Evolutionary conservation across 331 rosid genomes (phyloP).

Genomic region (Malus hybrid): DNA sequence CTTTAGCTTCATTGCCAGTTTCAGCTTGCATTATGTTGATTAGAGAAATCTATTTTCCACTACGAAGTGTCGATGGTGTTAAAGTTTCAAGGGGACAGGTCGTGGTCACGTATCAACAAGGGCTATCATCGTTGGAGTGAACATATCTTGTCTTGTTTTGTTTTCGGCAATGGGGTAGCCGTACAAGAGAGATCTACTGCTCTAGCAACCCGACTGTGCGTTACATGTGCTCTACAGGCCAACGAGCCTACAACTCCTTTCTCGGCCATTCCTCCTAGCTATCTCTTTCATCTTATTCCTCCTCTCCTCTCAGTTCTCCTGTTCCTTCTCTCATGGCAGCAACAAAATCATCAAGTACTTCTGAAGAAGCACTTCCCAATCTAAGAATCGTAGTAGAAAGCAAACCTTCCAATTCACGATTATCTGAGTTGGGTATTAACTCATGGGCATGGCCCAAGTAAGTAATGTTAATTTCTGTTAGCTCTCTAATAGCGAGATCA

Average conservation of each 20-base stretch:
- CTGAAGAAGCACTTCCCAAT: background rate
- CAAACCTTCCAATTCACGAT: slow-evolving; percentile 5
- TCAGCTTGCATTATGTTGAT: no score
- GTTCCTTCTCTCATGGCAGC: slow-evolving; percentile 18
- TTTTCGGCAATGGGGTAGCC: no score
- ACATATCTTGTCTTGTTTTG: no score
- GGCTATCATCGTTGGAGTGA: no score
- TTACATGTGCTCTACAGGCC: background rate
- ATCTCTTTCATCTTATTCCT: slow-evolving; percentile 3
- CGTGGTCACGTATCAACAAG: no score
- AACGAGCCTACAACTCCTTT: slow-evolving; percentile 14
- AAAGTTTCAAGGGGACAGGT: no score
- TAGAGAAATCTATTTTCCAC: no score
- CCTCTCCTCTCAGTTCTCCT: background rate
- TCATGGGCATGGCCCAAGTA: slow-evolving; percentile 23
- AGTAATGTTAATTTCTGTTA: slow-evolving; percentile 5
- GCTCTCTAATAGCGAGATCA: background rate
- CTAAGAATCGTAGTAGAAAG: slow-evolving; percentile 18
- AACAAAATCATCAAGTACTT: slow-evolving; percentile 23
- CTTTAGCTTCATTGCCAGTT: no score
- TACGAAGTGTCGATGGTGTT: no score
- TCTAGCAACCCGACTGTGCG: no score
- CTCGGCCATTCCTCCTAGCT: background rate
- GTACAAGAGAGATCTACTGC: no score
- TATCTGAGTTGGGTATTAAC: slow-evolving; percentile 16